Conservation (phyloP, 257 asterid species). For the Anisodus acutangulus region DNA sequence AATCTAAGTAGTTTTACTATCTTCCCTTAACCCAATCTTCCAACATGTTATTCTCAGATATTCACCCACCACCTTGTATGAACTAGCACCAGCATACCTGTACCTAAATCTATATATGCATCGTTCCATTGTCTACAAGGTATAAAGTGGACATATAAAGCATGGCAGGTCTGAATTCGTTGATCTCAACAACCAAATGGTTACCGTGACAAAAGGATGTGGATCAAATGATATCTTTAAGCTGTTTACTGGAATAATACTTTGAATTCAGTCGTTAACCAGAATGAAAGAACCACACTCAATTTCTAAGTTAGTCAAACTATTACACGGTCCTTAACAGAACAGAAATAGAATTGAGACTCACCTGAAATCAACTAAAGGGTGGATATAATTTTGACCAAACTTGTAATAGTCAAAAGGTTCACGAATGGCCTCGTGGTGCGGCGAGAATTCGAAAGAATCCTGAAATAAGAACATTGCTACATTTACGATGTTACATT, state of each 20-base stretch:
- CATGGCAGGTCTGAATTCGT: slow-evolving; percentile 2
- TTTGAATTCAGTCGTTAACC: not conserved
- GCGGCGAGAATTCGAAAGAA: slow-evolving; percentile 71
- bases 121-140: not conserved
- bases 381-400: slow-evolving; percentile 74
- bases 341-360: slow-evolving; percentile 5
- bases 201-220: not conserved
- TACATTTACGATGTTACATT: not conserved
- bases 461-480: slow-evolving; percentile 56
- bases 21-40: not conserved
- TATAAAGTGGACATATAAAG: not conserved
- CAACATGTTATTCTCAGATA: not conserved
- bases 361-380: slow-evolving; percentile 82
- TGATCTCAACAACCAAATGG: not conserved
- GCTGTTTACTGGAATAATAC: not conserved
- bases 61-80: not conserved
- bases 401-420: slow-evolving; percentile 88
- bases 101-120: not conserved
- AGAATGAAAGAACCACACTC: too few relatives aligned
- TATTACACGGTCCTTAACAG: not conserved
- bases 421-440: slow-evolving; percentile 83
- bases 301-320: not conserved
- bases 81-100: slow-evolving; percentile 9
- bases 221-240: not conserved
- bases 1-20: not conserved